Evolutionary conservation across 148 eudicot species (phyloP), one percentile per base, ranked within the genome.

Genomic region (Persicaria maculosa): DNA sequence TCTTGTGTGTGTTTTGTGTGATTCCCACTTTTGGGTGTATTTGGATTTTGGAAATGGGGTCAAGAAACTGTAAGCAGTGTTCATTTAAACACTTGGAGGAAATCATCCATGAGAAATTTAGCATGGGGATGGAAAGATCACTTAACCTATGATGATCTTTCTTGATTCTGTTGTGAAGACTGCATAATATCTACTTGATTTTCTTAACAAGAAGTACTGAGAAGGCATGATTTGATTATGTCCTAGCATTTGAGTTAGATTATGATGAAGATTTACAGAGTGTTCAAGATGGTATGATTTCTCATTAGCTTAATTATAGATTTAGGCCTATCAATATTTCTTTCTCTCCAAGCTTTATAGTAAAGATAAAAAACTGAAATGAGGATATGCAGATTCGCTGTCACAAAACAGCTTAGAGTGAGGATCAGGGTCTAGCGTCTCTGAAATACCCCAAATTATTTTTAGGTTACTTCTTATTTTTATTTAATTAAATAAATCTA

Each of bases 241-340:
- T 84, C 50, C 80, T 83, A 55, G 72, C 88, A 65, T 87, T 95
- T 59, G 97, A 92, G 50, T 92, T 96, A n/a, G 99, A 95, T 71
- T 83, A 87, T 61, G 99, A 95, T 61, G 97, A 95, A 25, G 99
- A 95, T 74, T 95, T 85, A 73, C 88, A 90, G 47, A 95, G 99
- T 80, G 78, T 95, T 67, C 88, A 75, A 20, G 99, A 95, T 65
- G 97, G 99, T 95, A 88, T 68, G 47, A 2, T 43, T 14, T 15
- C 43, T 68, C 20, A 5, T 16, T 44, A 8, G 17, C 47, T 16
- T 58, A 58, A 58, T 6, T 10, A 2, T 1, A 2, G 4, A 68
- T 11, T 1, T 67, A 36, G 6, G 17, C n/a, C 14, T 12, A 9
- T 62, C 3, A 25, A 17, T 22, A 7, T 40, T 62, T 62, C 15